Percentiles rank a stretch among this genome's conserved stretches.
phyloP scores from a whole-genome alignment of 2,329 filamentous ascomycete genomes.

The Zymoseptoria pseudotritici region DNA sequence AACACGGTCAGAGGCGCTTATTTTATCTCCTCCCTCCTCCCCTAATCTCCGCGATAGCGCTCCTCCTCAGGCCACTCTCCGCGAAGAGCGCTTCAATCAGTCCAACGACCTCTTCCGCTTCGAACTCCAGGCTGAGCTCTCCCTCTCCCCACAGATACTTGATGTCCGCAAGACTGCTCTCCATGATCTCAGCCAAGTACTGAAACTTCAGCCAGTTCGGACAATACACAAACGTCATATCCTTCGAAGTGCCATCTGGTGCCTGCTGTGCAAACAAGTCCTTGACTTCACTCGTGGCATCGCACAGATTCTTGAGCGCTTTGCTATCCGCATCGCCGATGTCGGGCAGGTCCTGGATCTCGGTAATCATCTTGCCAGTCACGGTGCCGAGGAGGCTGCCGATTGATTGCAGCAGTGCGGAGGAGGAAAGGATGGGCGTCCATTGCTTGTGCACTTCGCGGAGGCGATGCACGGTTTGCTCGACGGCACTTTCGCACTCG shows the following conservation, averaged over 20 bases:
- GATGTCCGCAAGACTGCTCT: conserved; percentile 57
- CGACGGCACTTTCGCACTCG: conserved; percentile 54
- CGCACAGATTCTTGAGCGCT: conserved; percentile 51
- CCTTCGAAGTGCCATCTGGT: conserved; percentile 23
- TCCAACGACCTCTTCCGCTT: conserved; percentile 54
- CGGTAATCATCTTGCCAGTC: conserved; percentile 52
- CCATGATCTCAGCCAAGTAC: conserved; percentile 56
- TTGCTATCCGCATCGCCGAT: conserved; percentile 57
- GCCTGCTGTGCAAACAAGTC: conserved; percentile 49
- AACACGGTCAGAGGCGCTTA: not conserved
- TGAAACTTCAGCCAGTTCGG: conserved; percentile 59
- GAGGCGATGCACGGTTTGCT: conserved; percentile 51
- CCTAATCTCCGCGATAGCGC: conserved; percentile 51
- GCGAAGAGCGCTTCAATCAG: conserved; percentile 58
- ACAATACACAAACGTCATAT: conserved; percentile 55
- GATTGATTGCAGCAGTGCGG: conserved; percentile 54
- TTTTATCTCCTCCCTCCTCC: conserved; percentile 13
- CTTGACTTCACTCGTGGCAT: conserved; percentile 47
- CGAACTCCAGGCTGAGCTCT: conserved; percentile 56
- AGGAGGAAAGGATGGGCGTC: conserved; percentile 51
- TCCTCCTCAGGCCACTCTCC: conserved; percentile 51
- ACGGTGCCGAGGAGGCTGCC: conserved; percentile 52
- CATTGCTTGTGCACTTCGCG: conserved; percentile 50
- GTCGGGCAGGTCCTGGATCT: conserved; percentile 56
- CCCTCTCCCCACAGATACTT: conserved; percentile 58